These are phyloP conservation scores for Aphanoascus verrucosus DNA, from an alignment of 2,329 filamentous ascomycete genomes.

Conservation along the genomic window DNA sequence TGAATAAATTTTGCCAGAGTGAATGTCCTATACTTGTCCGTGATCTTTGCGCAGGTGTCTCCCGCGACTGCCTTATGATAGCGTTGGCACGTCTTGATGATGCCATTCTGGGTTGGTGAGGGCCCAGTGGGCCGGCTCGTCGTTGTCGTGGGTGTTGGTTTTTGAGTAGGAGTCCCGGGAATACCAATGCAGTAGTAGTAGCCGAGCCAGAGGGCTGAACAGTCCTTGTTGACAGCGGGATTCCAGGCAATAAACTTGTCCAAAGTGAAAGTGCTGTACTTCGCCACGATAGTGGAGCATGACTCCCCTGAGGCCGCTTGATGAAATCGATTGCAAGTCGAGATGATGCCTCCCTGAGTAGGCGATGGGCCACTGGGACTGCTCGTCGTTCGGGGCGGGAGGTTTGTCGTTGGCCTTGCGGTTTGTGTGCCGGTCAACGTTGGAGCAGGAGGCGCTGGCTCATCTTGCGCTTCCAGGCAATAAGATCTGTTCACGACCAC, in stretches of 20 bases:
- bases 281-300: constrained; percentile 8
- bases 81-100: constrained; percentile 1
- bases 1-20: constrained; percentile 9
- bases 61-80: constrained; percentile 5
- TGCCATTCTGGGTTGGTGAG: constrained; percentile 6
- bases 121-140: not conserved
- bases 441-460: too few relatives aligned
- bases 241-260: constrained; percentile 8
- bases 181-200: constrained; percentile 21
- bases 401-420: not conserved
- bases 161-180: not conserved
- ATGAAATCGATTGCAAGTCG: constrained; percentile 6
- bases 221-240: constrained; percentile 10
- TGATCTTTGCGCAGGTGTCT: constrained; percentile 5
- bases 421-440: not conserved
- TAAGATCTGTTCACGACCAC: too few relatives aligned
- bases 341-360: constrained; percentile 8
- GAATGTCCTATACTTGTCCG: constrained; percentile 7
- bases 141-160: not conserved
- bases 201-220: constrained; percentile 17
- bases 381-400: not conserved
- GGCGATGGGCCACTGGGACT: not conserved
- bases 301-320: not conserved
- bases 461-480: too few relatives aligned
- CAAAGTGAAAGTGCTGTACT: constrained; percentile 6